phyloP scores from a whole-genome alignment of 164 flowering plant species.

The Nelumbo lutea region DNA sequence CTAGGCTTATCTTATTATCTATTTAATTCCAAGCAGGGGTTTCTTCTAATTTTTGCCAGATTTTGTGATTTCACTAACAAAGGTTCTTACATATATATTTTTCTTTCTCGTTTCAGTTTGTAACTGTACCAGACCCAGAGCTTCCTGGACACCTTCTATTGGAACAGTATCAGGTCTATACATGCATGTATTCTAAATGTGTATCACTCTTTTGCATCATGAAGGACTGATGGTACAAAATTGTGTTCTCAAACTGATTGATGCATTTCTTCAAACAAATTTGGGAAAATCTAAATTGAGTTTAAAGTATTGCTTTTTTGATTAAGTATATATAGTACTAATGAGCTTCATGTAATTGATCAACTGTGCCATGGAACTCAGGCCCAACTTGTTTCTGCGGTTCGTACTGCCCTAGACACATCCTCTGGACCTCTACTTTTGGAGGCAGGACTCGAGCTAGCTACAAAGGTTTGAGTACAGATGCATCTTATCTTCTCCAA shows the following conservation, averaged over 20 bases:
- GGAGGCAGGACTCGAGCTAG: slow-evolving; percentile 90
- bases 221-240: background rate
- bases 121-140: slow-evolving; percentile 68
- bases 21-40: background rate
- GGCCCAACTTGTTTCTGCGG: slow-evolving; percentile 96
- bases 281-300: background rate
- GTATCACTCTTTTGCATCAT: background rate
- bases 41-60: background rate
- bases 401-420: slow-evolving; percentile 73
- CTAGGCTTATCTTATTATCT: no score
- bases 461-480: slow-evolving; percentile 68
- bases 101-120: slow-evolving; percentile 48
- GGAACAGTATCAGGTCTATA: slow-evolving; percentile 90
- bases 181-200: background rate
- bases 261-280: background rate
- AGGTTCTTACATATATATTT: background rate
- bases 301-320: background rate
- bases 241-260: background rate
- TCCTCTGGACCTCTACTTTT: slow-evolving; percentile 80
- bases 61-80: background rate
- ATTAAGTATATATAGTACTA: background rate
- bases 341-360: slow-evolving; percentile 10
- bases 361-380: slow-evolving; percentile 22
- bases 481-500: background rate
- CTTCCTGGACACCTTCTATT: slow-evolving; percentile 90